These are phyloP conservation scores for Amoeboaphelidium protococcarum DNA, from an alignment of 371 early-diverging fungal species.

Conservation along the genomic window DNA sequence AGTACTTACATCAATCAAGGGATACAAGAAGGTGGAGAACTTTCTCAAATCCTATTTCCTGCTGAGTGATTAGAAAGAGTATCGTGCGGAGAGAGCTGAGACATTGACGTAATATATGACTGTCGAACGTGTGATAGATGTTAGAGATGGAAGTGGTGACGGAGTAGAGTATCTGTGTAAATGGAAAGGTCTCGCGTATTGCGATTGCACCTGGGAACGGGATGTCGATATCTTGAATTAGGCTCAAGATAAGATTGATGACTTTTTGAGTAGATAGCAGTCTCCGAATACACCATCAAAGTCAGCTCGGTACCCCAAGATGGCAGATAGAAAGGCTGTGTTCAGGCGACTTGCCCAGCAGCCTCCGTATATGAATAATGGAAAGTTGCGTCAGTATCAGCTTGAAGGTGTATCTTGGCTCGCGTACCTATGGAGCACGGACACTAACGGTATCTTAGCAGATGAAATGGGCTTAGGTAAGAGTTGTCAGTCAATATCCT, in stretches of 20 bases:
- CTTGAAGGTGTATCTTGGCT: conserved; percentile 95
- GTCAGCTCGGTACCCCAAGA: conserved; percentile 16
- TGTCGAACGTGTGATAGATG: conserved; percentile 65
- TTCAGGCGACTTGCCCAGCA: conserved; percentile 47
- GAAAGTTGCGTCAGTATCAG: conserved; percentile 88
- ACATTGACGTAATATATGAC: conserved; percentile 49
- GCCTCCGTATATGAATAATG: conserved; percentile 53
- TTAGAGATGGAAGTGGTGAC: conserved; percentile 15
- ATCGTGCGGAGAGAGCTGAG: conserved; percentile 62
- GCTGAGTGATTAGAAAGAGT: conserved; percentile 30
- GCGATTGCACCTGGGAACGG: conserved; percentile 69
- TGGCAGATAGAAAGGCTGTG: conserved; percentile 27
- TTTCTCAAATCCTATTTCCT: conserved; percentile 39
- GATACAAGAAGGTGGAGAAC: conserved; percentile 68
- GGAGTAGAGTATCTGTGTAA: conserved; percentile 69
- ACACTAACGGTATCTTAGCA: conserved; percentile 85
- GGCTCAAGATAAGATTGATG: conserved; percentile 50
- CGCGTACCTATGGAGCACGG: conserved; percentile 85
- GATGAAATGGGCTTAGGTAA: conserved; percentile 83
- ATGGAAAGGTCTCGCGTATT: conserved; percentile 68
- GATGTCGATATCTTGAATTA: conserved; percentile 20
- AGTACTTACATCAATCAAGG: conserved; percentile 38
- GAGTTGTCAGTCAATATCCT: conserved; percentile 93
- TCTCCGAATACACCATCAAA: conserved; percentile 29
- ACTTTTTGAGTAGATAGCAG: conserved; percentile 48